Conservation (phyloP, 805 yeast genomes). For the Schizosaccharomyces japonicus region DNA sequence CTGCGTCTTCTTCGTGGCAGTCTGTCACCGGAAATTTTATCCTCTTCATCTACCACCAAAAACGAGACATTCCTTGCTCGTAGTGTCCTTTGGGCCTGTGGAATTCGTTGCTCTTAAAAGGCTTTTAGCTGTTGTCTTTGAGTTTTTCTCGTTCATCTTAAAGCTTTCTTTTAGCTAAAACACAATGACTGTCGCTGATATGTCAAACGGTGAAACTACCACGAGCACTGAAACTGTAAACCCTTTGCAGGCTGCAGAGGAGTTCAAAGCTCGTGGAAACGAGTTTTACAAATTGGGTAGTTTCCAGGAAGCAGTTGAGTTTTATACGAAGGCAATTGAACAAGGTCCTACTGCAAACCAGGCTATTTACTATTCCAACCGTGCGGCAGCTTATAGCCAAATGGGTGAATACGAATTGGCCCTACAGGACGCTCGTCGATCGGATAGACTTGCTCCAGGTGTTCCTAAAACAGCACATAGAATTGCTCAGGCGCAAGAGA, state of each 20-base stretch:
- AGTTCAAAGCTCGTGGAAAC: slow-evolving; percentile 15
- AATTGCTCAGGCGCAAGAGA: slow-evolving; percentile 16
- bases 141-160: too few relatives aligned
- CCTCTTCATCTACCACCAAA: too few relatives aligned
- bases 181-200: not conserved
- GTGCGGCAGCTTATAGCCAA: slow-evolving; percentile 20
- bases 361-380: slow-evolving; percentile 18
- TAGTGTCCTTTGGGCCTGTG: too few relatives aligned
- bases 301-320: slow-evolving; percentile 18
- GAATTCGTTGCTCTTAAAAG: too few relatives aligned
- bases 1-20: too few relatives aligned
- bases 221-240: not conserved
- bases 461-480: slow-evolving; percentile 17
- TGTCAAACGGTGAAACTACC: not conserved
- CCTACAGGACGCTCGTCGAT: slow-evolving; percentile 15
- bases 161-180: not conserved
- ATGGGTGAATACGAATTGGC: slow-evolving; percentile 16
- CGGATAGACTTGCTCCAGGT: slow-evolving; percentile 15
- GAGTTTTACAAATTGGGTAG: slow-evolving; percentile 17
- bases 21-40: too few relatives aligned
- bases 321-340: slow-evolving; percentile 9
- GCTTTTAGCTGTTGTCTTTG: too few relatives aligned
- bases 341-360: slow-evolving; percentile 15
- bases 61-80: too few relatives aligned
- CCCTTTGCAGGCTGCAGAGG: not conserved